Base-by-base conservation (phyloP, 192 early-diverging fungal species). In the Umbelopsis isabellina region DNA sequence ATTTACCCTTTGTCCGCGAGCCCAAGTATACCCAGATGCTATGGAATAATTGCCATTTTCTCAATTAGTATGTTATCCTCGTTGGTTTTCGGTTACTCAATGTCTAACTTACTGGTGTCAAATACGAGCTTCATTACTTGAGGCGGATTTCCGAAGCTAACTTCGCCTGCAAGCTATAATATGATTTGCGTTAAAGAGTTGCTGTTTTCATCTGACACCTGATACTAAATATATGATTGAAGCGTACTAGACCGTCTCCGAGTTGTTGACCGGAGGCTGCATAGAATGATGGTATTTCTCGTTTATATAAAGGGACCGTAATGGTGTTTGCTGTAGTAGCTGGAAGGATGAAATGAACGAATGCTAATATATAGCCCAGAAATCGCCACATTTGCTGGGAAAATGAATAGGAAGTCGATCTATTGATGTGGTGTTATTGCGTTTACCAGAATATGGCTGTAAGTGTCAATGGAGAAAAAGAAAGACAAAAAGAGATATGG, bases 51-150 rank as follows among this genome's bases (percentile, higher is more conserved):
- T 33, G 13, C 23, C 9, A 0, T 22, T 37, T 53, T 53, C 22
- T 10, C 49, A 65, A 46, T 52, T 25, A 23, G 21, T 22, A 13
- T 22, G n/a, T 7, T 52, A 1, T 22, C 11, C 23, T 52, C 12
- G 4, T 25, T 52, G 5, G 5, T 12, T 22, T 23, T 61, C 13
- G 12, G 45, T 5, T 46, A 12, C 15, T 47, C 33, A 5, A 2
- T 8, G 5, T 52, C 8, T 9, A 52, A 58, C 66, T 64, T 64
- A 46, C 95, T 93, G 9, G 97, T 98, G 79, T 98, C 97, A 69
- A 95, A 95, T 49, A 95, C 90, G 45, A 96, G 91, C 49, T 87
- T 90, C 85, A 98, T 97, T 10, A 82, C 89, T 81, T 98, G 96
- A 20, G 91, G 85, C 46, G 97, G 97, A 33, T 90, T 95, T 12